A percentile compares a stretch with the other conserved stretches of the same genome.
These are phyloP conservation scores for Ichthyophthirius multifiliis DNA, from an alignment of 169 alveolate species.

Conservation along the genomic window DNA sequence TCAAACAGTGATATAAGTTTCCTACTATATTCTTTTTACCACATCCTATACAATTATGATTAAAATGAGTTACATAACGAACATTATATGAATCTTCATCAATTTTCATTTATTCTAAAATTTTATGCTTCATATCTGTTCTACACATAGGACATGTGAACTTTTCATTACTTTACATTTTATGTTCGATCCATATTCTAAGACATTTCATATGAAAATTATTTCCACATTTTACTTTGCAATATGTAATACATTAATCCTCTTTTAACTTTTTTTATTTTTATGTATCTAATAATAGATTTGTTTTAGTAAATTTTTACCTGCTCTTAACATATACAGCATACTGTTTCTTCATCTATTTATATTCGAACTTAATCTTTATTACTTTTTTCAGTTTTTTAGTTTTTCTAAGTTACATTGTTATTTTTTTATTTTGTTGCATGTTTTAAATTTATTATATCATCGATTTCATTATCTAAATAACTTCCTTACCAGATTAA, in stretches of 20 bases:
- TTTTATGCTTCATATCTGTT: constrained; percentile 39
- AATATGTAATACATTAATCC: constrained; percentile 24
- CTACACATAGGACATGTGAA: constrained; percentile 61
- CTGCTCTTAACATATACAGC: constrained; percentile 61
- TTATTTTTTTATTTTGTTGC: constrained; percentile 9
- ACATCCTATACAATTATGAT: constrained; percentile 2
- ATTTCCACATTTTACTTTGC: constrained; percentile 53
- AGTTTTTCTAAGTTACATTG: constrained; percentile 5
- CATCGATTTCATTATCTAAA: constrained; percentile 52
- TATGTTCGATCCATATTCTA: constrained; percentile 51
- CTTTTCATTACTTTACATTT: constrained; percentile 40
- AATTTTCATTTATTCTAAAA: constrained; percentile 35
- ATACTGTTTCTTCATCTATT: constrained; percentile 52
- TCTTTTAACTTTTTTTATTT: constrained; percentile 11
- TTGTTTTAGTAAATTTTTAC: constrained; percentile 4
- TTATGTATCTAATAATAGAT: not conserved
- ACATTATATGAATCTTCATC: constrained; percentile 23
- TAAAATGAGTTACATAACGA: constrained; percentile 38
- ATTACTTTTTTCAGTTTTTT: constrained; percentile 26
- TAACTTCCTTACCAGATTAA: constrained; percentile 48
- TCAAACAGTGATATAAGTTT: not conserved
- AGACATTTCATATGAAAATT: constrained; percentile 56
- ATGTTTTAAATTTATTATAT: constrained; percentile 42
- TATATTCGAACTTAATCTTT: constrained; percentile 32
- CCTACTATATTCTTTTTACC: not conserved